Percentiles rank a stretch among this genome's conserved stretches.
These are phyloP conservation scores for Spirogloea muscicola DNA, from an alignment of 139 green algal genomes.

Conservation along the genomic window DNA sequence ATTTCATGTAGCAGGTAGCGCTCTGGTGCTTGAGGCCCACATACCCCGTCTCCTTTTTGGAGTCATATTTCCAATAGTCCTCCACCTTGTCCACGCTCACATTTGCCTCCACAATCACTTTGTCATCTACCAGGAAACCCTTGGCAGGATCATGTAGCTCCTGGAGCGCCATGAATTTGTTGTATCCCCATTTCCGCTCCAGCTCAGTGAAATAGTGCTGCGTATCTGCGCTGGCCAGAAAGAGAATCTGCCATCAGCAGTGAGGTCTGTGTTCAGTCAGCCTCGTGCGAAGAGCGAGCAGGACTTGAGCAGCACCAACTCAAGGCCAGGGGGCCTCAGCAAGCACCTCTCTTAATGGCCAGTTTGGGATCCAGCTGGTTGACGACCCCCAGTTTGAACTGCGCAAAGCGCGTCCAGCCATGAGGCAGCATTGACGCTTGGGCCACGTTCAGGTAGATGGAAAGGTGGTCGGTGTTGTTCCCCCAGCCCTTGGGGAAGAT, in stretches of 20 bases:
- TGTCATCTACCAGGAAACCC: constrained; percentile 68
- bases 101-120: constrained; percentile 57
- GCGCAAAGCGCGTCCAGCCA: constrained; percentile 61
- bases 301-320: too few species aligned
- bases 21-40: constrained; percentile 97
- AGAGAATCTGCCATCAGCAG: neutral
- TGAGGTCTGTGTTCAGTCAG: too few species aligned
- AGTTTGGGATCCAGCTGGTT: constrained; percentile 60
- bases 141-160: constrained; percentile 58
- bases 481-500: constrained; percentile 51
- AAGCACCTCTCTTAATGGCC: constrained; percentile 61
- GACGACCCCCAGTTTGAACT: constrained; percentile 75
- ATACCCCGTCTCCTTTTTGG: constrained; percentile 80
- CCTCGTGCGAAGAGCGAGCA: too few species aligned
- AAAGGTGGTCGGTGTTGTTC: constrained; percentile 48
- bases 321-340: too few species aligned
- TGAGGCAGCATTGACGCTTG: constrained; percentile 38
- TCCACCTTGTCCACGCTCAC: constrained; percentile 26
- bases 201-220: constrained; percentile 64
- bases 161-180: constrained; percentile 61
- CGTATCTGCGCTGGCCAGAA: constrained; percentile 31
- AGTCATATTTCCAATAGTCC: constrained; percentile 64
- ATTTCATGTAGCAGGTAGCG: constrained; percentile 99
- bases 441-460: constrained; percentile 53
- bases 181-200: constrained; percentile 87